These are phyloP conservation scores for Turritis glabra DNA, from an alignment of 345 rosid species.

Conservation along the genomic window DNA sequence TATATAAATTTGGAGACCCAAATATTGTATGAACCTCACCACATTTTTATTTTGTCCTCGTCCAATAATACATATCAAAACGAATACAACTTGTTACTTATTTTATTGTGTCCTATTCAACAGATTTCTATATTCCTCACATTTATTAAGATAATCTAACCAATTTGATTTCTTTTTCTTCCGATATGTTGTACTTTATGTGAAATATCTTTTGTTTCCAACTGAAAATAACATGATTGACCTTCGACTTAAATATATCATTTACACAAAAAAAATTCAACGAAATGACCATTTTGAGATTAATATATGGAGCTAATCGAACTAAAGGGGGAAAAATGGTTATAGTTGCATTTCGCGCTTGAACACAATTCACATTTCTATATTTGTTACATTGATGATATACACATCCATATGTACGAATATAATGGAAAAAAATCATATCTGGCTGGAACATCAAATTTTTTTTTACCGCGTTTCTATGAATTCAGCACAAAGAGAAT, in stretches of 20 bases:
- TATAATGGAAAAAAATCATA: not conserved
- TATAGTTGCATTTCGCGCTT: not conserved
- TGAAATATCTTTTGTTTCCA: constrained; percentile 17
- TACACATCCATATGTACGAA: not conserved
- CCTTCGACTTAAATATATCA: not conserved
- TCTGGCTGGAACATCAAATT: not conserved
- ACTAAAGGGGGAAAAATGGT: not conserved
- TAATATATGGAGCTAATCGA: not conserved
- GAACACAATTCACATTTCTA: not conserved
- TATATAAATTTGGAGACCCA: not conserved
- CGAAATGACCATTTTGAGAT: not conserved
- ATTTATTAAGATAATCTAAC: not conserved
- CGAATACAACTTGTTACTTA: constrained; percentile 25
- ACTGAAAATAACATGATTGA: constrained; percentile 5
- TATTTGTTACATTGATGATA: not conserved
- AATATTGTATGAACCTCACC: constrained; percentile 24
- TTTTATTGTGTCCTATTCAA: not conserved
- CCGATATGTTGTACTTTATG: not conserved
- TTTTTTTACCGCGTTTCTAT: not conserved
- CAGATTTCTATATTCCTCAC: not conserved
- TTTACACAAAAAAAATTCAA: not conserved
- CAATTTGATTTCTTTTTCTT: not conserved
- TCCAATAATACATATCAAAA: constrained; percentile 25
- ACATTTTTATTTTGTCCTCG: constrained; percentile 23
- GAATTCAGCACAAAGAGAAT: not conserved